Percentiles rank a stretch among this genome's conserved stretches.
These are phyloP conservation scores for Cochlearia excelsa DNA, from an alignment of 345 rosid genomes.

Conservation along the genomic window DNA sequence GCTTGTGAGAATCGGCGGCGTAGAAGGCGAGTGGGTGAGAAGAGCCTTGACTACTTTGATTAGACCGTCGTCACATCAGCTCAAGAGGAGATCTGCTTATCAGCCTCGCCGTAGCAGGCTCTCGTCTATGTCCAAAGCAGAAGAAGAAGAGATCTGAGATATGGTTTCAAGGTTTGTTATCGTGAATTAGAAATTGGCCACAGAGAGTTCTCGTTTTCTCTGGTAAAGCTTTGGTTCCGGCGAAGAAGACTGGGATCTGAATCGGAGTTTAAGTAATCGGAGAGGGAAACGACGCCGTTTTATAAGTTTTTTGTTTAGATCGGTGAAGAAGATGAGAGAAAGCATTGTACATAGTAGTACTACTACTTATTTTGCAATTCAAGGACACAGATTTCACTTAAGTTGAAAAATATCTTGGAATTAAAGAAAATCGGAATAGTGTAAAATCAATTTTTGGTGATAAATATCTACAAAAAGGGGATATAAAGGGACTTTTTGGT, in stretches of 20 bases:
- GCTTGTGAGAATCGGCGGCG: slow-evolving; percentile 86
- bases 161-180: slow-evolving; percentile 35
- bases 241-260: slow-evolving; percentile 12
- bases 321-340: too few relatives aligned
- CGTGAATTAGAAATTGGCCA: slow-evolving; percentile 14
- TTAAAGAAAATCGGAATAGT: not conserved
- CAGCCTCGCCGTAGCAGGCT: slow-evolving; percentile 71
- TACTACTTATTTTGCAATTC: too few relatives aligned
- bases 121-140: slow-evolving; percentile 61
- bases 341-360: slow-evolving; percentile 42
- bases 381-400: too few relatives aligned
- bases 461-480: slow-evolving; percentile 14
- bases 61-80: slow-evolving; percentile 85
- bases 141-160: slow-evolving; percentile 21
- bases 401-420: not conserved
- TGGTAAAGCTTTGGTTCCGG: slow-evolving; percentile 29
- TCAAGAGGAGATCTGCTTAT: slow-evolving; percentile 56
- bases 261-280: not conserved
- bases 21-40: slow-evolving; percentile 86
- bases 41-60: slow-evolving; percentile 85
- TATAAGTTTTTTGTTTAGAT: too few relatives aligned
- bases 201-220: slow-evolving; percentile 13
- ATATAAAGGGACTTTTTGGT: not conserved
- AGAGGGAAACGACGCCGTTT: too few relatives aligned
- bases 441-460: not conserved